Base-by-base conservation (phyloP, 2,329 filamentous ascomycete genomes). In the Xylaria sp. region DNA sequence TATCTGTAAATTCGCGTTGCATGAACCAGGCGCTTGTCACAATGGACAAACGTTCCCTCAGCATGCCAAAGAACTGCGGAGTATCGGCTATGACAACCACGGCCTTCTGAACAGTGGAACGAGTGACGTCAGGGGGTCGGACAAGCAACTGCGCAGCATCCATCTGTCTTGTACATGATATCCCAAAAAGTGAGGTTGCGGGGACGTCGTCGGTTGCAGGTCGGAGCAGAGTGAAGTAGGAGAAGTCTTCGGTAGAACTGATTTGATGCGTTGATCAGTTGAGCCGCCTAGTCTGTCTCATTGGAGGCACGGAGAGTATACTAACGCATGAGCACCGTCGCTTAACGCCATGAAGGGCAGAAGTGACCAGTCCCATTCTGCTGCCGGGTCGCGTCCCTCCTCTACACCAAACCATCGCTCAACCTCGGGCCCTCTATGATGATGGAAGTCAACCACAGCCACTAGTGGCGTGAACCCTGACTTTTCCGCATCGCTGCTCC, bases 11-110 rank as follows among this genome's bases (percentile, higher is more conserved):
- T 78, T 98, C 93, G 69, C 85, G 91, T 84, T 99, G 96, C 70
- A 92, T 93, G 81, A 99, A 99, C 96, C 96, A 99, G 28, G 95
- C 95, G 74, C 90, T 92, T 4, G 95, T 97, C 17, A 99, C 94
- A 38, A 97, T 90, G 58, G 92, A 92, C 71, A 99, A 83, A 73
- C 96, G 91, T 81, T 98, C 93, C 75, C 95, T 90, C 78, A 99
- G 83, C 83, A 96, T 92, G 65, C 94, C 94, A 80, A 99, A 97
- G 76, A 90, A 90, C 77, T 96, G 92, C 9, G 96, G 96, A 71
- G 89, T 93, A 80, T 97, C 93, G 63, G 93, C 94, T 74, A 99
- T 93, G 64, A 97, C 94, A 54, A 99, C 95, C 3, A 99, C 94
- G 15, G 95, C 96, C 83, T 99, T 99, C 80, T 99, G 96, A 49